Evolutionary conservation across 1,284 basidiomycete genomes (phyloP), one percentile per base, ranked within the genome.

Genomic region (Apiotrichum siamense): DNA sequence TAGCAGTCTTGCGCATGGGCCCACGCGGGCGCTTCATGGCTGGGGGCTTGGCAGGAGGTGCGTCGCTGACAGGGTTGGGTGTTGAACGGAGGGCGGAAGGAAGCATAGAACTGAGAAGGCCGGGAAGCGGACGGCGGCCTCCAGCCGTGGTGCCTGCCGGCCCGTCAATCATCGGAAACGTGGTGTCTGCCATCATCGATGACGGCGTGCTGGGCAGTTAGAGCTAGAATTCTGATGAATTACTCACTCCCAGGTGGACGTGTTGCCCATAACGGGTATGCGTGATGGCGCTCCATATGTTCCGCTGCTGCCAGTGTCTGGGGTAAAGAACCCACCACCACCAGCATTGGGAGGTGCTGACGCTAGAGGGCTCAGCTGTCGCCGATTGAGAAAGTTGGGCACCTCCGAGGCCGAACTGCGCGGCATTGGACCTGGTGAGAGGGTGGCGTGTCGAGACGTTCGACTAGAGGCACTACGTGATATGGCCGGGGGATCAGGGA

Each of bases 301-400:
- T 45, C 49, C 9, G 49, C 35, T 4, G 48, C 58, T 31, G 29
- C 17, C 33, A 12, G 63, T 57, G 36, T 71, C 86, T 54, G 87
- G 87, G 17, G 86, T 88, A 67, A 89, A 90, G 66, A 89, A 85
- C 18, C 84, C 86, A 35, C 17, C 17, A 7, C 12, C 17, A n/a
- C 33, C 17, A 42, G 78, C 75, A 42, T 82, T 82, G 45, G 82
- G 76, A 68, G 43, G 67, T 53, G 40, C 44, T 21, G 46, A 24
- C 20, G 58, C 43, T 31, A 67, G 32, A 20, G 63, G 54, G 54
- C 59, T 59, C 74, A 75, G 60, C 76, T 79, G 33, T 67, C 68
- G 58, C 70, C 75, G 20, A 65, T 72, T 41, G 78, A 81, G 58
- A 81, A 83, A 57, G 77, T 77, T 55, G 77, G 68, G 65, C 21